These are phyloP conservation scores for Candida nemodendra DNA, from an alignment of 805 yeast species.

Conservation along the genomic window DNA sequence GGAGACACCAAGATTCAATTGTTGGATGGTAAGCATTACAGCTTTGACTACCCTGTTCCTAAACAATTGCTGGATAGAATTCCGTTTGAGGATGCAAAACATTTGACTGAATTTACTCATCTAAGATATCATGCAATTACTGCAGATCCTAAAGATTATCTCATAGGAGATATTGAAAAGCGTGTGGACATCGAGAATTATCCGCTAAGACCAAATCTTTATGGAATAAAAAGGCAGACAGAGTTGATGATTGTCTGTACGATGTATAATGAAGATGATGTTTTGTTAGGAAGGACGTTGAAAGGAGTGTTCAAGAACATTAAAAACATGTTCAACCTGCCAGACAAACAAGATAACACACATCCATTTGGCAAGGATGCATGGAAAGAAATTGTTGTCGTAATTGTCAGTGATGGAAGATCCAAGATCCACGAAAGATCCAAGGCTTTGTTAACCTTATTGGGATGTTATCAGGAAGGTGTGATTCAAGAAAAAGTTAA, in stretches of 20 bases:
- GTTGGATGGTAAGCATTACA: constrained; percentile 66
- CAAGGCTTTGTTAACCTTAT: constrained; percentile 72
- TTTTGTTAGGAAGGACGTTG: constrained; percentile 76
- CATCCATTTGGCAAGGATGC: constrained; percentile 87
- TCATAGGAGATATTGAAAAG: constrained; percentile 50
- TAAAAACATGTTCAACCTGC: constrained; percentile 58
- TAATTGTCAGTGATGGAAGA: constrained; percentile 89
- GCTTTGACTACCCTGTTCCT: constrained; percentile 85
- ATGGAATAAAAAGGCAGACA: constrained; percentile 71
- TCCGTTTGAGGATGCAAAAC: constrained; percentile 39
- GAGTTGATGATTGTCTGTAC: constrained; percentile 85
- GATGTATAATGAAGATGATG: constrained; percentile 89
- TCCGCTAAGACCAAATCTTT: constrained; percentile 71
- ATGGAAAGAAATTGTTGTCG: constrained; percentile 90
- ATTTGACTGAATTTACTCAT: constrained; percentile 57
- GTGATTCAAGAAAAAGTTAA: constrained; percentile 89
- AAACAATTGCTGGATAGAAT: constrained; percentile 51
- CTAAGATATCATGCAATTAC: constrained; percentile 94
- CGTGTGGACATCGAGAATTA: constrained; percentile 28
- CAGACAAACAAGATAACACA: constrained; percentile 41
- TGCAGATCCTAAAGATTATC: constrained; percentile 79
- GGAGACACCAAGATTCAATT: constrained; percentile 43
- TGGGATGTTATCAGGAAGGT: constrained; percentile 93
- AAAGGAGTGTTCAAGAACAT: constrained; percentile 90
- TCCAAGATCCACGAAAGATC: constrained; percentile 75